Percentiles rank a stretch among this genome's conserved stretches.
These are phyloP conservation scores for Hypoxylon sp. DNA, from an alignment of 2,329 filamentous ascomycete genomes.

Conservation along the genomic window DNA sequence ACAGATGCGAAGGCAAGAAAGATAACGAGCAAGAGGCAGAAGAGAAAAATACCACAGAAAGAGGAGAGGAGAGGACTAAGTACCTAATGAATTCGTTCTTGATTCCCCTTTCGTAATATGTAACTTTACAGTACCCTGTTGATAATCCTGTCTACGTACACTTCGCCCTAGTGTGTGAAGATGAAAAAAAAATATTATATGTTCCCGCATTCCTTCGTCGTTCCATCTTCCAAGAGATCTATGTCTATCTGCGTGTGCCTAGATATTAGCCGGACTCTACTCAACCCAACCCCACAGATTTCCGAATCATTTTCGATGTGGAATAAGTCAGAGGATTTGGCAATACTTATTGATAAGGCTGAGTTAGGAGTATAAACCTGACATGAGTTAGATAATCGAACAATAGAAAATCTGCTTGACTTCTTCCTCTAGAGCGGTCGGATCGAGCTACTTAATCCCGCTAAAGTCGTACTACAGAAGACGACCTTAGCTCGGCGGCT, in stretches of 20 bases:
- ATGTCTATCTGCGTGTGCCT: conserved; percentile 1
- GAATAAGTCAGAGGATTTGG: neutral
- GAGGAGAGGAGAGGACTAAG: no score
- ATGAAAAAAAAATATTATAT: no score
- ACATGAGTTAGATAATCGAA: no score
- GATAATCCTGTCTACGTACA: conserved; percentile 19
- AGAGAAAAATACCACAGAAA: conserved; percentile 26
- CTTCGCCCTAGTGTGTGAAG: conserved; percentile 8
- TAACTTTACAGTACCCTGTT: conserved; percentile 20
- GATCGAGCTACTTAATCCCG: conserved; percentile 7
- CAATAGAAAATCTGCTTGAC: neutral
- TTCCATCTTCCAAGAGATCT: neutral
- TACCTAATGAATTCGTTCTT: conserved; percentile 15
- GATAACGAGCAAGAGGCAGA: no score
- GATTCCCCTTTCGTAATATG: conserved; percentile 5
- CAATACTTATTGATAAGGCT: conserved; percentile 1
- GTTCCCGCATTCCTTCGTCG: neutral
- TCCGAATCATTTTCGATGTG: neutral
- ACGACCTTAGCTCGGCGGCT: conserved; percentile 9
- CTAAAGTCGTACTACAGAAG: no score
- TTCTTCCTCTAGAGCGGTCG: conserved; percentile 1
- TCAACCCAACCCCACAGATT: conserved; percentile 4
- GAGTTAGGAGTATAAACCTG: conserved; percentile 2
- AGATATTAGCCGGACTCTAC: no score
- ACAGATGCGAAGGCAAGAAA: conserved; percentile 9